Evolutionary conservation across 441 rosid species (phyloP).

Genomic region (Mallotus repandus): DNA sequence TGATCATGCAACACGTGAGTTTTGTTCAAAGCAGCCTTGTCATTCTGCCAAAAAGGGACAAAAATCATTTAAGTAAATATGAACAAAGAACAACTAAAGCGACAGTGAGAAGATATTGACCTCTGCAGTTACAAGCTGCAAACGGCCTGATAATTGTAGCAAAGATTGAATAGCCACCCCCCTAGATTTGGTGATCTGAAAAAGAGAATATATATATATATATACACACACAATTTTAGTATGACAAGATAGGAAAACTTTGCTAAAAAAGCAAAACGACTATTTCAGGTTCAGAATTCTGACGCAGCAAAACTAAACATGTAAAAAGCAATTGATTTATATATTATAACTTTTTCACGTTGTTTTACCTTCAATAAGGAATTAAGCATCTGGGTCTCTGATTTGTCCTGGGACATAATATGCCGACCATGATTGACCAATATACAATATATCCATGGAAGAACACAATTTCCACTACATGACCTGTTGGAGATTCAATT

Average conservation of each 20-base stretch:
- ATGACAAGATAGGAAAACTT: not conserved
- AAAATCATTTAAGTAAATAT: not conserved
- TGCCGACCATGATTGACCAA: constrained; percentile 65
- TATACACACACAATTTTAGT: not conserved
- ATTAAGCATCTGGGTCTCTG: constrained; percentile 41
- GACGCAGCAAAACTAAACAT: constrained; percentile 2
- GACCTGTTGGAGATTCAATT: constrained; percentile 46
- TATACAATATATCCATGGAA: constrained; percentile 81
- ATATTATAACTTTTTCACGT: not conserved
- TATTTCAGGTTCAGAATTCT: not conserved
- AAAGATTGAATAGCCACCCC: constrained; percentile 61
- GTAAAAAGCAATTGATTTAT: constrained; percentile 8
- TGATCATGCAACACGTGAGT: constrained; percentile 32
- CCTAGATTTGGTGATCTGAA: constrained; percentile 60
- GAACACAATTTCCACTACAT: constrained; percentile 46
- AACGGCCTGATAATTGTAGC: constrained; percentile 70
- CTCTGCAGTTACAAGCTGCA: constrained; percentile 80
- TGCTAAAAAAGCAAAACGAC: not conserved
- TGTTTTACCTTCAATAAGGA: constrained; percentile 60
- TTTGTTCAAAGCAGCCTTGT: constrained; percentile 46
- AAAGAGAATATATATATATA: constrained; percentile 12
- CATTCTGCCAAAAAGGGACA: constrained; percentile 46
- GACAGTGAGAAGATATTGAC: constrained; percentile 31
- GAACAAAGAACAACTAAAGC: constrained; percentile 19
- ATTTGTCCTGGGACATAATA: constrained; percentile 51